Percentiles rank a stretch among this genome's conserved stretches.
These are phyloP conservation scores for Scutellaria minor DNA, from an alignment of 257 asterid genomes.

Conservation along the genomic window DNA sequence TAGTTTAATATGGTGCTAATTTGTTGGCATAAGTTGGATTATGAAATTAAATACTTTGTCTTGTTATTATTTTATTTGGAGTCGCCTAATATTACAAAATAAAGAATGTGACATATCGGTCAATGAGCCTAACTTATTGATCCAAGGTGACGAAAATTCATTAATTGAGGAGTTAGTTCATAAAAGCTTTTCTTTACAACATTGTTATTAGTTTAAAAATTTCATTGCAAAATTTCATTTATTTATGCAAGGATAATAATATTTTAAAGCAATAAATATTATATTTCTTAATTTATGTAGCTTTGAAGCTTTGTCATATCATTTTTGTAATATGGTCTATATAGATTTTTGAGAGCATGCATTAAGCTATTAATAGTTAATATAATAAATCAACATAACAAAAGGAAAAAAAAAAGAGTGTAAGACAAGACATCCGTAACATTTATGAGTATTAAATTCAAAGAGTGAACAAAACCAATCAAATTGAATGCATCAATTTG, in stretches of 20 bases:
- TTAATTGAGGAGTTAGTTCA: neutral
- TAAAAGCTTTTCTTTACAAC: too few species aligned
- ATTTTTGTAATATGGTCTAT: neutral
- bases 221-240: too few species aligned
- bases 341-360: neutral
- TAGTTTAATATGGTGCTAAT: neutral
- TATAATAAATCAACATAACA: neutral
- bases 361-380: too few species aligned
- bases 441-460: slow-evolving; percentile 5
- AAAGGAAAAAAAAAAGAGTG: neutral
- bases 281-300: too few species aligned
- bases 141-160: neutral
- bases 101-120: slow-evolving; percentile 27
- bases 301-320: too few species aligned
- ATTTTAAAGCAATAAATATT: too few species aligned
- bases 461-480: neutral
- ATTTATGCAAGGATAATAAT: too few species aligned
- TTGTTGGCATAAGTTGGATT: slow-evolving; percentile 1
- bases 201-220: too few species aligned
- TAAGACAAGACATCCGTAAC: neutral
- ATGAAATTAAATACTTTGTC: neutral
- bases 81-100: slow-evolving; percentile 29
- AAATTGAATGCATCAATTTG: slow-evolving; percentile 26
- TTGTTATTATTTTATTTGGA: neutral
- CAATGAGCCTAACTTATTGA: neutral